Evolutionary conservation across 2,329 filamentous ascomycete species (phyloP), one percentile per base, ranked within the genome.

Genomic region (Colletotrichum godetiae): DNA sequence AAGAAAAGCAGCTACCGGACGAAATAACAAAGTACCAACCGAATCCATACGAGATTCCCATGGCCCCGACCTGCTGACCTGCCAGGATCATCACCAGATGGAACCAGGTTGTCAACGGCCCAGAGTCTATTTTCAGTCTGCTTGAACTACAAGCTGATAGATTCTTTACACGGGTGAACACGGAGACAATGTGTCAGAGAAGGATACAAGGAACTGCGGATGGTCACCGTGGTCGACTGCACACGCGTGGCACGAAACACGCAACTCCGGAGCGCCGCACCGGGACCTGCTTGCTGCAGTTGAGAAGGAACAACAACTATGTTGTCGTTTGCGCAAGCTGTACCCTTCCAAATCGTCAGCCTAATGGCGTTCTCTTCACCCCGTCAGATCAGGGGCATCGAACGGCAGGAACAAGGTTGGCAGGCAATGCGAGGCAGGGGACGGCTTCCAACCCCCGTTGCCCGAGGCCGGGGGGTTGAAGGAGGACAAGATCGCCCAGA

Each of bases 1-100:
- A 73, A 73, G 60, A 46, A 55, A 64, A 27, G 60, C 67, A 46
- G 42, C 49, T 73, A 66, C 60, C 67, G 71, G 71, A 62, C 71
- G 15, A 52, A 33, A 52, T 29, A 56, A 49, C 11, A 57, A 53
- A 70, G 29, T 19, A 42, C 22, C 49, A 61, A 46, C 31, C 42
- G 31, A 15, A 42, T 4, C 7, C 22, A 42, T 59, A 19, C 33
- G 27, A 59, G 27, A 42, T 56, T 49, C 37, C 33, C 31, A 65
- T 24, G n/a, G 33, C 29, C 29, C 52, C 22, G 33, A 37, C 61
- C 10, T 13, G 19, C 15, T 15, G 31, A 29, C 49, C 6, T 13
- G 19, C 52, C 24, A 22, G 62, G 62, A 65, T 65, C 22, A 46
- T 37, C 22, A 46, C 52, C 2, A 46, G 33, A 46, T 24, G 62